A percentile compares a stretch with the other conserved stretches of the same genome.
Evolutionary conservation across 257 asterid species (phyloP).

Genomic region (Fraxinus excelsior): DNA sequence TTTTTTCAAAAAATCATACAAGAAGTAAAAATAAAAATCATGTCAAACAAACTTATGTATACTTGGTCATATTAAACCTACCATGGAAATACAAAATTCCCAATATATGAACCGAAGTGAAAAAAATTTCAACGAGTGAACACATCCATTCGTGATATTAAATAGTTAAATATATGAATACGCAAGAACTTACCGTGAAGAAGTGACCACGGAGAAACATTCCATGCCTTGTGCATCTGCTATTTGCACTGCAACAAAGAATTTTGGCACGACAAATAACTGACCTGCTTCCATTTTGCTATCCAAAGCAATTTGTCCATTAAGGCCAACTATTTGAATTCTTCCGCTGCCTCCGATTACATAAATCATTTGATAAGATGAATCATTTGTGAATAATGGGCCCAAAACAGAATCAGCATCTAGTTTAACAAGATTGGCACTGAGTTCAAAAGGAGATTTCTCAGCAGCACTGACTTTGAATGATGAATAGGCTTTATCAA

Average conservation of each 20-base stretch:
- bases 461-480: slow-evolving; percentile 1
- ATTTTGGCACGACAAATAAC: slow-evolving; percentile 44
- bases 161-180: too few relatives aligned
- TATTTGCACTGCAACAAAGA: slow-evolving; percentile 27
- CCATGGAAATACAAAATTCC: too few relatives aligned
- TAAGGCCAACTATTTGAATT: slow-evolving; percentile 35
- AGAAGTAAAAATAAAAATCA: too few relatives aligned
- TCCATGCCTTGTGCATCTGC: slow-evolving; percentile 46
- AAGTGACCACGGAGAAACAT: slow-evolving; percentile 30
- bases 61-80: too few relatives aligned
- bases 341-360: slow-evolving; percentile 38
- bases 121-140: too few relatives aligned
- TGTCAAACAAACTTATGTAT: too few relatives aligned
- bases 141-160: too few relatives aligned
- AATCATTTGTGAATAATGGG: slow-evolving; percentile 34
- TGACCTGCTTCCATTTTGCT: slow-evolving; percentile 28
- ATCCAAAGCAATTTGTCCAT: slow-evolving; percentile 39
- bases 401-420: slow-evolving; percentile 28
- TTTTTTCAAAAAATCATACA: too few relatives aligned
- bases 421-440: slow-evolving; percentile 23
- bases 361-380: slow-evolving; percentile 31
- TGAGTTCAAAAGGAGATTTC: slow-evolving; percentile 2
- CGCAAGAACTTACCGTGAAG: slow-evolving; percentile 34
- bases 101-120: too few relatives aligned
- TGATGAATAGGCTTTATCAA: not conserved